phyloP scores from a whole-genome alignment of 2,329 filamentous ascomycete species.

The Aspergillus sp. region DNA sequence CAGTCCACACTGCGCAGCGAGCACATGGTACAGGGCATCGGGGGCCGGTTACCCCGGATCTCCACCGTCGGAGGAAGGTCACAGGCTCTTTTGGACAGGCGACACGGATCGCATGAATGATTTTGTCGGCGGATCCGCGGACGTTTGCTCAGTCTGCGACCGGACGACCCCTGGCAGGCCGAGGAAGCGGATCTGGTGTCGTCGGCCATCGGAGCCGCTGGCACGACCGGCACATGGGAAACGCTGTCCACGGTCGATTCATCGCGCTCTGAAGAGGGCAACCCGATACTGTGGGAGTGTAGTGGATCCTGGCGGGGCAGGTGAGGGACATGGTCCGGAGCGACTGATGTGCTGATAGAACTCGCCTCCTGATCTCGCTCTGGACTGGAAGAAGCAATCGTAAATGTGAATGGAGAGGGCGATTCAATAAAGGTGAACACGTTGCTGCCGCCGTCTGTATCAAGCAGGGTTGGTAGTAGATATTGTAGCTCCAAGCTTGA shows the following conservation, averaged over 20 bases:
- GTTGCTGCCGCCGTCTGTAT: neutral
- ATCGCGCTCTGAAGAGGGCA: neutral
- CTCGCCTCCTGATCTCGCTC: neutral
- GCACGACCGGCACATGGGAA: neutral
- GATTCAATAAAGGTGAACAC: neutral
- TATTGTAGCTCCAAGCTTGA: neutral
- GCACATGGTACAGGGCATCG: neutral
- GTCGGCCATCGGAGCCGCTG: neutral
- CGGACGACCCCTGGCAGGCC: neutral
- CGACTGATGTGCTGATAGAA: neutral
- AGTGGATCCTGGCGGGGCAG: neutral
- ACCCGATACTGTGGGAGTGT: neutral
- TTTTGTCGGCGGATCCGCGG: neutral
- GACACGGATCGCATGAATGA: constrained; percentile 4
- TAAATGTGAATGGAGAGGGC: neutral
- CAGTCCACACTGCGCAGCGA: neutral
- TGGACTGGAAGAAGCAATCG: neutral
- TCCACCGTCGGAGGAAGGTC: neutral
- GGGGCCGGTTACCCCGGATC: neutral
- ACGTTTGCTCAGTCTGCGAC: neutral
- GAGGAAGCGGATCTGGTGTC: neutral
- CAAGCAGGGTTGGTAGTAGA: neutral
- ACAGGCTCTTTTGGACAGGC: constrained; percentile 4
- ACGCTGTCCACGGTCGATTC: neutral
- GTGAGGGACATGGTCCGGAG: neutral